Evolutionary conservation across 2,329 filamentous ascomycete species (phyloP), one percentile per base, ranked within the genome.

Genomic region (Fusarium beomiforme): DNA sequence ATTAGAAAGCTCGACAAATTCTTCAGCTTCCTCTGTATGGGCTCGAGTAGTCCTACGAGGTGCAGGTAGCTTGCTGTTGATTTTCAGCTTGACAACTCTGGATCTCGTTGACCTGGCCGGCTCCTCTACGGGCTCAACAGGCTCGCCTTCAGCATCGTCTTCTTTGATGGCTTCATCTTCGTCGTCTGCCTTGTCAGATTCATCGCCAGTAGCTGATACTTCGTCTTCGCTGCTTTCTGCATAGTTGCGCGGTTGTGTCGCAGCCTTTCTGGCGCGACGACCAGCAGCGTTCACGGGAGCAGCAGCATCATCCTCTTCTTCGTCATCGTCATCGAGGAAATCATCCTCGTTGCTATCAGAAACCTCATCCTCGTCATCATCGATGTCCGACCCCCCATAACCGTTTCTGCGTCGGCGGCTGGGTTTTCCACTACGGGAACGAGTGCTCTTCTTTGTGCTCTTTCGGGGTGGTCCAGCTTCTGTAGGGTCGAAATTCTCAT

Each of bases 401-500:
- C 79, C 83, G 56, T 77, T 78, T 41, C 77, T 76, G 54, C 81
- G 82, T 74, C 79, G 83, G 26, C 80, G 78, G 21, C 78, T 71
- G 7, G 80, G 66, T 55, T 75, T 76, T 19, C 77, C 74, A 39
- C 78, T 75, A 57, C 79, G 81, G 8, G 82, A 79, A 33, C 82
- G 78, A 26, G 83, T 82, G 8, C 81, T 75, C 58, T 84, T 85
- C 70, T 84, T 86, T 59, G 79, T 79, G 65, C 69, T 79, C 64
- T 82, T 82, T 17, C 80, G 80, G 19, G 85, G 81, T 33, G 70
- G 70, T 9, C 82, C 81, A 29, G 80, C 83, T 71, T 85, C 84
- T 24, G 78, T 77, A 19, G 89, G 89, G 63, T 90, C 86, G 75
- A 91, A 92, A 78, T 90, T 90, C 71, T 89, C 88, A 76, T 92